Base-by-base conservation (phyloP, 345 rosid genomes). In the Ceriops tagal region DNA sequence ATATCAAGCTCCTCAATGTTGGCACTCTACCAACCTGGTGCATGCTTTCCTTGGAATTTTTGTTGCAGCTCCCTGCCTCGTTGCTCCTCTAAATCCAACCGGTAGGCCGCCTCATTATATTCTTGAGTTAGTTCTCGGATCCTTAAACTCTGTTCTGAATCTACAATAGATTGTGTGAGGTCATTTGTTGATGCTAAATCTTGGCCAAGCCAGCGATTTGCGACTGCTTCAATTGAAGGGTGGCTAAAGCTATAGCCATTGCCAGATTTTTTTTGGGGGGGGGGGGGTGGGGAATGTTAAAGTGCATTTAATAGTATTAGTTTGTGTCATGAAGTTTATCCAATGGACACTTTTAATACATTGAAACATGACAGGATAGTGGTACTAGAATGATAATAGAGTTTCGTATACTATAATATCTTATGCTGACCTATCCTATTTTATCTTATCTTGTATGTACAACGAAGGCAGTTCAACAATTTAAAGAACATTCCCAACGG, bases 161-260 rank as follows among this genome's bases (percentile, higher is more conserved):
- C 11, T 2, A 21, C 4, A 24, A 7, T 18, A 21, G 27, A 18
- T n/a, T n/a, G 21, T 53, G 26, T 21, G 58, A 3, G 8, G 26
- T n/a, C 13, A 53, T n/a, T 53, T 53, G 11, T 24, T 24, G 26
- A n/a, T 7, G 58, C 10, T 53, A 24, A 24, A 53, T 35, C 52
- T 1, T 16, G 26, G 21, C 60, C 52, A 34, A 62, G 39, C 10
- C 62, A 62, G n/a, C 67, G 67, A n/a, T 62, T 62, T 6, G 61
- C 7, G 2, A 70, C 60, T 1, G 57, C 53, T 7, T 75, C 77
- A 13, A 77, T 30, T 3, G 83, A 84, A 0, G 88, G 85, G 67
- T 77, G 71, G 4, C 76, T 79, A 53, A 75, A 82, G 0, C 84
- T 53, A 32, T 62, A 84, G 0, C 83, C 69, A 43, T 73, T 82